Percentiles rank a stretch among this genome's conserved stretches.
These are phyloP conservation scores for Rhizopogon vulgaris DNA, from an alignment of 768 basidiomycete genomes.

Conservation along the genomic window DNA sequence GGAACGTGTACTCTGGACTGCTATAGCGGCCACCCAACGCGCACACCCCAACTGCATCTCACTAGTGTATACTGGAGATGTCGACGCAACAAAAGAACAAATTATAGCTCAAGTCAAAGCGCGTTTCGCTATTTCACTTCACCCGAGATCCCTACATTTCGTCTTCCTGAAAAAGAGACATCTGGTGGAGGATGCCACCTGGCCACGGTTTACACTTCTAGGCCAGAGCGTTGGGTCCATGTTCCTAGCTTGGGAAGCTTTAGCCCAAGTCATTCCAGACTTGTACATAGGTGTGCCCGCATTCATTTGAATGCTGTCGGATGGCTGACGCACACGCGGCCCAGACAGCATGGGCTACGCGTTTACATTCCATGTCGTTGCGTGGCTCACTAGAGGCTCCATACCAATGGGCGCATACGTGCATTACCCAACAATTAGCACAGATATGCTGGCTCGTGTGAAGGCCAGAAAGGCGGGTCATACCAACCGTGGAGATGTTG, in stretches of 20 bases:
- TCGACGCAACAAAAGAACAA: slow-evolving; percentile 67
- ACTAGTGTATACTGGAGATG: slow-evolving; percentile 88
- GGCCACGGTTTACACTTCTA: slow-evolving; percentile 87
- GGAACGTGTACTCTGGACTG: slow-evolving; percentile 93
- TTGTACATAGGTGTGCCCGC: slow-evolving; percentile 72
- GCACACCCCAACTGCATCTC: slow-evolving; percentile 58
- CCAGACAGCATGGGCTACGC: slow-evolving; percentile 98
- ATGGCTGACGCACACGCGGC: slow-evolving; percentile 4
- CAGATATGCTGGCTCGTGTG: slow-evolving; percentile 88
- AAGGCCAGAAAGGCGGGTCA: slow-evolving; percentile 51
- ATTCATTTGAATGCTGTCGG: neutral
- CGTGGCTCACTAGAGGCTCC: slow-evolving; percentile 42
- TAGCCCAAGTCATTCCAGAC: slow-evolving; percentile 76
- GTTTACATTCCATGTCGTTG: slow-evolving; percentile 81
- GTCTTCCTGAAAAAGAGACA: slow-evolving; percentile 68
- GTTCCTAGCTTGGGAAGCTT: slow-evolving; percentile 76
- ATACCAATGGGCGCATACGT: slow-evolving; percentile 86
- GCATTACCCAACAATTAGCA: slow-evolving; percentile 95
- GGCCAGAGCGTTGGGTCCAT: slow-evolving; percentile 91
- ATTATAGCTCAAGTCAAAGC: slow-evolving; percentile 83
- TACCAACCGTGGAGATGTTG: slow-evolving; percentile 54
- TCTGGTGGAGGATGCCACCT: slow-evolving; percentile 75
- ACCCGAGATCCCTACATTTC: slow-evolving; percentile 65
- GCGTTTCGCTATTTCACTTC: slow-evolving; percentile 74
- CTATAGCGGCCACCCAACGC: slow-evolving; percentile 70